Conservation (phyloP, 2,329 filamentous ascomycete genomes). For the Elsinoe fawcettii region DNA sequence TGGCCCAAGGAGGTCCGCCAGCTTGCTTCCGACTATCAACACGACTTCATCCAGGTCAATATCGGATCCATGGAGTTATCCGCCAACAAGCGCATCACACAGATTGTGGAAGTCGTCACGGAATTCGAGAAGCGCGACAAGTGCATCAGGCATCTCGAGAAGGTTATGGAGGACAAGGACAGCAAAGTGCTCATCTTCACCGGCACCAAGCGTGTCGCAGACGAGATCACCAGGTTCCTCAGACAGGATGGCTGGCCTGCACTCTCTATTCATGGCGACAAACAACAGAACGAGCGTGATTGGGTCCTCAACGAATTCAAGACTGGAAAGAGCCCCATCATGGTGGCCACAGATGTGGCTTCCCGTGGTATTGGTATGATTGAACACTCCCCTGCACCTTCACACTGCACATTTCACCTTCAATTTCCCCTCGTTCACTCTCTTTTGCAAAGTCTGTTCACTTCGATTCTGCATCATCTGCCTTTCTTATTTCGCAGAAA, state of each 20-base stretch:
- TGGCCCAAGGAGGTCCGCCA: constrained; percentile 98
- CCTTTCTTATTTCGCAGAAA: constrained; percentile 69
- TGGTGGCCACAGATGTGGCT: constrained; percentile 99
- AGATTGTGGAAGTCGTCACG: constrained; percentile 91
- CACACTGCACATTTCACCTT: constrained; percentile 25
- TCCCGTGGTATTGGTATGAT: constrained; percentile 99
- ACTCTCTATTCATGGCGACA: constrained; percentile 96
- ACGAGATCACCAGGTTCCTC: constrained; percentile 95
- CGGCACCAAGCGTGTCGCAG: constrained; percentile 79
- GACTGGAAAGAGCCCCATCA: constrained; percentile 97
- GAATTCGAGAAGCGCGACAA: constrained; percentile 96
- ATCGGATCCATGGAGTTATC: constrained; percentile 93
- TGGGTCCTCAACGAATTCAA: constrained; percentile 99
- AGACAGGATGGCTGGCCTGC: constrained; percentile 97
- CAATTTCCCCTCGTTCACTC: constrained; percentile 28
- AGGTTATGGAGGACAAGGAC: constrained; percentile 91
- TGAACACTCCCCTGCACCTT: constrained; percentile 45
- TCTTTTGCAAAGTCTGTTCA: constrained; percentile 24
- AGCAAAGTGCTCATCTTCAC: constrained; percentile 97
- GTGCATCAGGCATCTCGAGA: constrained; percentile 96
- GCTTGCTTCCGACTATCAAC: constrained; percentile 81
- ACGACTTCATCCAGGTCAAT: constrained; percentile 98
- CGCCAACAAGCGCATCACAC: constrained; percentile 95
- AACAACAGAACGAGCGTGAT: constrained; percentile 98
- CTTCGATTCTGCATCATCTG: constrained; percentile 48